Evolutionary conservation across 1,284 basidiomycete species (phyloP), one percentile per base, ranked within the genome.

Genomic region (Mycosarcoma maydis): DNA sequence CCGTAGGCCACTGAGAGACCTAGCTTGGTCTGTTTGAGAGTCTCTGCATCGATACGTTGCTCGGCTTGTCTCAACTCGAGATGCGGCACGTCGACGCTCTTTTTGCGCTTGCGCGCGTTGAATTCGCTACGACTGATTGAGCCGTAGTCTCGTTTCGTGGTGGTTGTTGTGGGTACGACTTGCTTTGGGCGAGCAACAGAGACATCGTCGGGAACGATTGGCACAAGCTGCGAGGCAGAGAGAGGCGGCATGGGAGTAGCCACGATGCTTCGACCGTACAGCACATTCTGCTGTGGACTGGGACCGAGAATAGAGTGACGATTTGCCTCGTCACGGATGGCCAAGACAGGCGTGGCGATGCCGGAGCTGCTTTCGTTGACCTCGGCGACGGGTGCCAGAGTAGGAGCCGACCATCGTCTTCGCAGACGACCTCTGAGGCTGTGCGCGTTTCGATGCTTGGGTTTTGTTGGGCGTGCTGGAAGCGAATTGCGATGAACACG

Each of bases 1-100:
- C 92, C 91, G 81, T 93, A 98, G 0, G 92, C 91, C 36, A 95
- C 86, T 3, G 92, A 90, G 20, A 94, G 84, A 40, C 90, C 83
- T 1, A 92, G 83, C 8, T 88, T 87, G 2, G 87, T 89, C 34
- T 60, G 49, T 19, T 48, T 49, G 30, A 71, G 42, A 2, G 61
- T 62, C 36, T 71, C 68, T 13, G 57, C 54, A 17, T 66, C 54
- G 40, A 71, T 49, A 11, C 61, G 47, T 27, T 61, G 49, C 27
- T 62, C 60, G 2, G 44, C 49, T 33, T 60, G 49, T 6, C 60
- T 29, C 7, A 65, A 57, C 20, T 70, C 67, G 16, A 70, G 53
- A 9, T 61, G 56, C n/a, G 60, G 67, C 22, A 60, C 60, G n/a
- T 70, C 60, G 19, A 57, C 11, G 24, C 41, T 44, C 41, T 56